A percentile compares a stretch with the other conserved stretches of the same genome.
Conservation (phyloP, 1,284 basidiomycete species). For the Ceratobasidium sp. region DNA sequence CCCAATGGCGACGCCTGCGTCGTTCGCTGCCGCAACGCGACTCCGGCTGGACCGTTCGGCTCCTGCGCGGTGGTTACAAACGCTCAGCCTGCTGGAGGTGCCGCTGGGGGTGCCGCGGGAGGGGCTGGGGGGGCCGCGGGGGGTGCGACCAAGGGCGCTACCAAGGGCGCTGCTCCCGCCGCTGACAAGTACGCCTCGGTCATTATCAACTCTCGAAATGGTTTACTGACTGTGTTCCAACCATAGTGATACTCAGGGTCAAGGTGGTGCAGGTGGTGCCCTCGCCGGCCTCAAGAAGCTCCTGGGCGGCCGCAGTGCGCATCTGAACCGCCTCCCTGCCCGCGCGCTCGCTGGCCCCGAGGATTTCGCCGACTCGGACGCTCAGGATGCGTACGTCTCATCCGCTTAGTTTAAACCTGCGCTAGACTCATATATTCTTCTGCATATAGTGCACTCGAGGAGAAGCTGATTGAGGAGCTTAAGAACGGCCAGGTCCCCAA, state of each 20-base stretch:
- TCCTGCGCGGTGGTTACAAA: slow-evolving; percentile 36
- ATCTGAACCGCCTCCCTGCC: neutral
- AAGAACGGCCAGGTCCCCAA: slow-evolving; percentile 19
- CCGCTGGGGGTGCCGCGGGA: neutral
- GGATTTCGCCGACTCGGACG: slow-evolving; percentile 32
- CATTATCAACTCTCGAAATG: neutral
- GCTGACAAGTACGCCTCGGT: neutral
- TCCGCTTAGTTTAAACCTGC: neutral
- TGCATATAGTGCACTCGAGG: slow-evolving; percentile 24
- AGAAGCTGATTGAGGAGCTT: slow-evolving; percentile 34
- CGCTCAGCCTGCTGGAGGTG: neutral
- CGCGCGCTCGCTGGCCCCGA: slow-evolving; percentile 31
- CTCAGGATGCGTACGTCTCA: slow-evolving; percentile 31
- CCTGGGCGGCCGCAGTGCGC: neutral
- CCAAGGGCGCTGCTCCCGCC: neutral
- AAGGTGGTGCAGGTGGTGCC: too few species aligned
- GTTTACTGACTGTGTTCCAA: neutral
- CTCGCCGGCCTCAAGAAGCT: neutral
- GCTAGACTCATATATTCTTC: neutral
- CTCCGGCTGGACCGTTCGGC: slow-evolving; percentile 43
- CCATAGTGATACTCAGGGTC: neutral
- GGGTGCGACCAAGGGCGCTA: neutral
- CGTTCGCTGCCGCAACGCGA: slow-evolving; percentile 42
- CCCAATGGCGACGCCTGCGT: slow-evolving; percentile 40
- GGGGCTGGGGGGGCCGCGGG: neutral